phyloP scores from a whole-genome alignment of 495 filamentous ascomycete species.

The Lophiotrema nucula region DNA sequence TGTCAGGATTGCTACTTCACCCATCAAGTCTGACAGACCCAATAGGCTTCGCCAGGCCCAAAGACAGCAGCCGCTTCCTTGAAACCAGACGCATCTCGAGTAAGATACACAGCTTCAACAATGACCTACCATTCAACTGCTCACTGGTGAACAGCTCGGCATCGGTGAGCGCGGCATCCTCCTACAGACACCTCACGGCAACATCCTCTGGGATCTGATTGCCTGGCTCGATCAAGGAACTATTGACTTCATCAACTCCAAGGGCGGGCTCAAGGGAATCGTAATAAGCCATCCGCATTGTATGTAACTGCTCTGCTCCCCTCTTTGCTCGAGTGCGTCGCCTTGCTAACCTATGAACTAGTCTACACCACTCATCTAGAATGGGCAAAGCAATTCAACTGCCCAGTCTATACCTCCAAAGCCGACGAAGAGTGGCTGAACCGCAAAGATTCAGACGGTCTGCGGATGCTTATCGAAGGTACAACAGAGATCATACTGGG shows the following conservation, averaged over 20 bases:
- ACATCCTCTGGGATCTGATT: constrained; percentile 75
- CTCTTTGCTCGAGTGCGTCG: no score
- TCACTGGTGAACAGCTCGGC: no score
- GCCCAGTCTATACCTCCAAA: constrained; percentile 59
- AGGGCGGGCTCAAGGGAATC: constrained; percentile 66
- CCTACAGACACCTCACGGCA: constrained; percentile 56
- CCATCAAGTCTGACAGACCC: no score
- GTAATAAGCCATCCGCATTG: constrained; percentile 81
- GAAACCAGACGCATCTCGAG: no score
- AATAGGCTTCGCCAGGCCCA: no score
- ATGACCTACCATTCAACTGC: no score
- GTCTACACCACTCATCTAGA: constrained; percentile 67
- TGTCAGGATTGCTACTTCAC: no score
- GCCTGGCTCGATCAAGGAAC: constrained; percentile 63
- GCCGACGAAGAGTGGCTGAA: constrained; percentile 65
- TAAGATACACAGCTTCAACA: no score
- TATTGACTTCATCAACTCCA: constrained; percentile 41
- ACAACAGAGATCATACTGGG: constrained; percentile 48
- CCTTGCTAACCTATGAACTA: no score
- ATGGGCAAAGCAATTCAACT: constrained; percentile 64
- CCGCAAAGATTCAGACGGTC: constrained; percentile 38
- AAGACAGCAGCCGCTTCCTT: no score
- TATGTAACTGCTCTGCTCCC: no score
- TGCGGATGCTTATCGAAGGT: constrained; percentile 46
- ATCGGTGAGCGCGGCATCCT: constrained; percentile 74